Base-by-base conservation (phyloP, 257 asterid genomes). In the Jacaranda copaia region DNA sequence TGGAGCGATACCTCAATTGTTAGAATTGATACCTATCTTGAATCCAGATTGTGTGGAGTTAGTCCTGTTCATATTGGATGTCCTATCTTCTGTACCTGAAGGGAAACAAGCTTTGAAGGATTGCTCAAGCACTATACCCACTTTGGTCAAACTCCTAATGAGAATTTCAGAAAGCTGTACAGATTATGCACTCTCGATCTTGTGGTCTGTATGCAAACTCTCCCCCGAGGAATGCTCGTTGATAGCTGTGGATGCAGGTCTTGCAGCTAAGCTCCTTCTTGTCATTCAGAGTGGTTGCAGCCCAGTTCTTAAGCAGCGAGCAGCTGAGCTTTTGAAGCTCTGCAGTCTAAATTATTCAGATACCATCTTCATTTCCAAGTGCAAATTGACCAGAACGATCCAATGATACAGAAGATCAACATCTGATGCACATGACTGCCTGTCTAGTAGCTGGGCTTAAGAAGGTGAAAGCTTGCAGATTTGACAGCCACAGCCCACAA, bases 241-340 rank as follows among this genome's bases (percentile, higher is more conserved):
- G 57, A 61, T 72, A 18, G 93, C 92, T 8, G 96, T 90, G 67
- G 96, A 90, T 13, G 89, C 90, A 2, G 96, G 96, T 43, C 90
- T 90, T 55, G 93, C 93, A 18, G 89, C 89, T 1, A 90, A 88
- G 75, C 88, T 90, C 3, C 87, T 90, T 11, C 92, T 90, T 12
- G 91, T 90, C 7, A 90, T 90, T 66, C 94, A 90, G 83, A 90
- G 94, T 60, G 91, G 94, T 20, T 90, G 94, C 48, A 77, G 59
- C 19, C 72, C 91, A 0, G 74, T 16, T n/a, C 82, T 90, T 8
- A 90, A 89, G 88, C 92, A 90, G 73, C 86, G 86, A 16, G 87
- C 94, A 0, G 86, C 92, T 0, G 96, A 90, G 87, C 89, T 90
- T 32, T 82, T 90, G 91, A 90, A 89, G 85, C 91, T 90, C 3